Conservation (phyloP, 176 grass and related monocot species). For the Tillandsia fasciculata region DNA sequence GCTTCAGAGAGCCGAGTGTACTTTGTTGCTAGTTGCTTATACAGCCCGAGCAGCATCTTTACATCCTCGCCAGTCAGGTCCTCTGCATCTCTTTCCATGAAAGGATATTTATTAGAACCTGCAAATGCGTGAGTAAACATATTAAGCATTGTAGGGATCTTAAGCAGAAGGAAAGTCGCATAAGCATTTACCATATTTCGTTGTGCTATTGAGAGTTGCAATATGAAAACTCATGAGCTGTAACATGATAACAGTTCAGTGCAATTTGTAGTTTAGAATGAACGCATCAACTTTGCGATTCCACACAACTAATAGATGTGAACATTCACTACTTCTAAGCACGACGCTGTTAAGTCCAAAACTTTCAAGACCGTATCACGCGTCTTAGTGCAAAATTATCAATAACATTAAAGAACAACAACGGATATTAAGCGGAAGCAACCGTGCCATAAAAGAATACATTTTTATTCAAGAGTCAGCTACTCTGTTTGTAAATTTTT, state of each 20-base stretch:
- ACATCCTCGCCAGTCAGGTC: constrained; percentile 44
- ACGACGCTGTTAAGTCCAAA: no score
- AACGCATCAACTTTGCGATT: no score
- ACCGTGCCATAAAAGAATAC: not conserved
- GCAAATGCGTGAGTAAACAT: not conserved
- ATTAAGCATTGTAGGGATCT: not conserved
- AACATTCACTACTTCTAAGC: no score
- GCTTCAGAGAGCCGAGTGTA: constrained; percentile 53
- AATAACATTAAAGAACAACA: not conserved
- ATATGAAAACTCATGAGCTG: no score
- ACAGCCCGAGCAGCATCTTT: constrained; percentile 53
- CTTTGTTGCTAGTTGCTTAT: constrained; percentile 53
- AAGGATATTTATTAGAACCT: constrained; percentile 46
- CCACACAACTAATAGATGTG: no score
- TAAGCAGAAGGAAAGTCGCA: not conserved
- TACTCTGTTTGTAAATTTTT: no score
- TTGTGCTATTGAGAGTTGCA: no score
- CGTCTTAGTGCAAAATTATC: no score
- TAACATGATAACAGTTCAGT: no score
- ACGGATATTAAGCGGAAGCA: not conserved
- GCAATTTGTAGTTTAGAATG: no score
- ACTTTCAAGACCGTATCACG: no score
- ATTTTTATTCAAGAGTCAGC: not conserved
- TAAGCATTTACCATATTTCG: not conserved
- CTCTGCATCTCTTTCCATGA: constrained; percentile 53